A percentile compares a stretch with the other conserved stretches of the same genome.
Evolutionary conservation across 768 basidiomycete species (phyloP).

Genomic region (Strobilomyces dryophilus): DNA sequence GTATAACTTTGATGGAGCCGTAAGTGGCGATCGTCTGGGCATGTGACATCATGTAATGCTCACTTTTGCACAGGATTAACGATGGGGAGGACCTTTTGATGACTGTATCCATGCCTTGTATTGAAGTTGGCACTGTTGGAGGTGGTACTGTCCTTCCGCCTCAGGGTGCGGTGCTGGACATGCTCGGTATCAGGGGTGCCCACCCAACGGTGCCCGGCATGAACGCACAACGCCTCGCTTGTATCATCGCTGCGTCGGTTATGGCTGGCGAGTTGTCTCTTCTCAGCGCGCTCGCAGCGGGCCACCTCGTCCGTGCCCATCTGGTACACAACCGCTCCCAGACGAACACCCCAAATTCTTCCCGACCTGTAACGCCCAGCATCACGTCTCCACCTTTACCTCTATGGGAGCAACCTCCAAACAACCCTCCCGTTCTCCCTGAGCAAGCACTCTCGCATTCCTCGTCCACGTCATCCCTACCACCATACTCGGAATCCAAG

Average conservation of each 20-base stretch:
- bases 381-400: conserved; percentile 13
- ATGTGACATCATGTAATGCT: not conserved
- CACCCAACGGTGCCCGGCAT: conserved; percentile 82
- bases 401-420: conserved; percentile 23
- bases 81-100: conserved; percentile 87
- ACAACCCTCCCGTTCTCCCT: conserved; percentile 5
- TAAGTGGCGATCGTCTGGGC: conserved; percentile 37
- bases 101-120: conserved; percentile 96
- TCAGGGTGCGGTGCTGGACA: conserved; percentile 84
- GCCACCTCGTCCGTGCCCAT: conserved; percentile 91
- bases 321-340: conserved; percentile 88
- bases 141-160: conserved; percentile 93
- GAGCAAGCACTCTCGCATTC: conserved; percentile 29
- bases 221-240: conserved; percentile 86
- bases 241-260: conserved; percentile 86
- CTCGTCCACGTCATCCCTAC: conserved; percentile 38
- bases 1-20: conserved; percentile 99
- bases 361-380: conserved; percentile 60
- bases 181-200: conserved; percentile 91
- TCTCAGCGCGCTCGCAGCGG: conserved; percentile 89
- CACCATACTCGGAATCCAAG: conserved; percentile 38
- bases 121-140: conserved; percentile 97
- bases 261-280: conserved; percentile 97
- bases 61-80: conserved; percentile 58
- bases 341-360: conserved; percentile 69